Conservation (phyloP, 2,329 filamentous ascomycete species). For the Aureobasidium uvarum region DNA sequence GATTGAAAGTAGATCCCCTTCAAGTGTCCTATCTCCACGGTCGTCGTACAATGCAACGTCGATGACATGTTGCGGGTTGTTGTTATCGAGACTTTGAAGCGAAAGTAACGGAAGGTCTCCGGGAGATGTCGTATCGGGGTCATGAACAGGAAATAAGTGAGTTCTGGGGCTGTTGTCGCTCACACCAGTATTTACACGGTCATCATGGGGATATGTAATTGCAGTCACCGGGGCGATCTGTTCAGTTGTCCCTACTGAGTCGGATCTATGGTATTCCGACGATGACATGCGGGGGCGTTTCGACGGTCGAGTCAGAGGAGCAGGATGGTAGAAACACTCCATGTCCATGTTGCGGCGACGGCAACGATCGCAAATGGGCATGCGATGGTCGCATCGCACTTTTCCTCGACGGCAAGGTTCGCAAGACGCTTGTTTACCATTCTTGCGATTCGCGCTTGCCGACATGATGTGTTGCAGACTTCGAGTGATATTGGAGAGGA, state of each 20-base stretch:
- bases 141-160: not conserved
- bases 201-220: not conserved
- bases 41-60: not conserved
- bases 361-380: slow-evolving; percentile 29
- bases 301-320: slow-evolving; percentile 27
- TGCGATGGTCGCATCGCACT: slow-evolving; percentile 30
- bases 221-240: not conserved
- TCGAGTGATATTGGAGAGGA: not conserved
- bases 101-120: not conserved
- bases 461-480: not conserved
- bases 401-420: slow-evolving; percentile 31
- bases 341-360: slow-evolving; percentile 19
- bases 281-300: not conserved
- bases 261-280: not conserved
- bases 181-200: not conserved
- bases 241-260: not conserved
- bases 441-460: slow-evolving; percentile 26
- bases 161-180: not conserved
- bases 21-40: not conserved
- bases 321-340: slow-evolving; percentile 31
- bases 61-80: not conserved
- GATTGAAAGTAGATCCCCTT: not conserved
- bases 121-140: not conserved
- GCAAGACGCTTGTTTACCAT: slow-evolving; percentile 31
- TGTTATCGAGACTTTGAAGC: not conserved